Percentiles rank a stretch among this genome's conserved stretches.
Conservation (phyloP, 139 green algal species). For the Volvox africanus region DNA sequence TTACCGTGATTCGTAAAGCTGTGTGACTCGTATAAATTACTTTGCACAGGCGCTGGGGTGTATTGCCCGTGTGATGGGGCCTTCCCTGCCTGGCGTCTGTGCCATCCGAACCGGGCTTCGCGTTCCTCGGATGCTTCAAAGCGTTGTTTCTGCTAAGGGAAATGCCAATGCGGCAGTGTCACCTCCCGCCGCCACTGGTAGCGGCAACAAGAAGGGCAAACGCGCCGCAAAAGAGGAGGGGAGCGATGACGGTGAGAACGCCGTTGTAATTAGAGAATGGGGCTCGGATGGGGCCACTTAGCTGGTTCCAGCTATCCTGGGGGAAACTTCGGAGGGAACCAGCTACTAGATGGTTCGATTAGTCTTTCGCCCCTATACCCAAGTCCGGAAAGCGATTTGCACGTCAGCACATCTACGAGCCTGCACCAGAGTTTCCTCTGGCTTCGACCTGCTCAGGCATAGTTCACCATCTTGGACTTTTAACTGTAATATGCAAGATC, state of each 20-base stretch:
- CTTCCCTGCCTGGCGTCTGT: background rate
- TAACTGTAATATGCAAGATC: too few species aligned
- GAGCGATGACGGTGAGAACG: conserved; percentile 5
- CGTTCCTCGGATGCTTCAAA: background rate
- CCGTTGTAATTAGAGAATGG: too few species aligned
- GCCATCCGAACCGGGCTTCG: background rate
- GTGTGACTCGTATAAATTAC: background rate
- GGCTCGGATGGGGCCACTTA: too few species aligned
- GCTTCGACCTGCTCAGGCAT: too few species aligned
- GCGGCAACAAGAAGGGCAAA: conserved; percentile 42
- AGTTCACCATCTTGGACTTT: too few species aligned
- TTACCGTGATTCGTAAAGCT: background rate
- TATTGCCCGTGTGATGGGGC: conserved; percentile 2
- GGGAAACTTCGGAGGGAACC: too few species aligned
- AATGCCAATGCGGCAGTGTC: background rate
- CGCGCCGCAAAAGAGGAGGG: conserved; percentile 18
- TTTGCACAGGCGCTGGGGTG: conserved; percentile 17
- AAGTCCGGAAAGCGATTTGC: too few species aligned
- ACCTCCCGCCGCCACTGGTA: background rate
- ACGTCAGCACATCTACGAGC: too few species aligned
- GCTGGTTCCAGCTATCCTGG: too few species aligned
- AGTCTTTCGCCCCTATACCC: too few species aligned
- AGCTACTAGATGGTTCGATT: too few species aligned
- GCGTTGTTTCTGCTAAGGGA: background rate
- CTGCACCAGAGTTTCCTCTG: too few species aligned